These are phyloP conservation scores for Orbilia quercus DNA, from an alignment of 2,329 filamentous ascomycete genomes.

Conservation along the genomic window DNA sequence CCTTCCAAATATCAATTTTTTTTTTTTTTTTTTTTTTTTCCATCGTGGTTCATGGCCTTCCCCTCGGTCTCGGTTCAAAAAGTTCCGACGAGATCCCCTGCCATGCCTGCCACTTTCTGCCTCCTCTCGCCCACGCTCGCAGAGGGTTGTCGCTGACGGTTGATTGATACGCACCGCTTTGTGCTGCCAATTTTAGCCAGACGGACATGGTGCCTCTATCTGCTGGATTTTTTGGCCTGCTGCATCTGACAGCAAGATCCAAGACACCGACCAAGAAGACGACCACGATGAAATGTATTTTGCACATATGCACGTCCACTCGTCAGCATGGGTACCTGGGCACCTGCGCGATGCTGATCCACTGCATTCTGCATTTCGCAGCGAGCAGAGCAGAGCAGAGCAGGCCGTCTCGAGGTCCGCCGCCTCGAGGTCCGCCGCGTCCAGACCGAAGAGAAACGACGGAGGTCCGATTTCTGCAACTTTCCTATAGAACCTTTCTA, in stretches of 20 bases:
- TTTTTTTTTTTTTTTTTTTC: no score
- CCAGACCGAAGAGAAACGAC: neutral
- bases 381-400: no score
- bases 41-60: constrained; percentile 33
- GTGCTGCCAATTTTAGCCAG: constrained; percentile 49
- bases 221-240: constrained; percentile 7
- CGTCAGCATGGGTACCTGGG: constrained; percentile 23
- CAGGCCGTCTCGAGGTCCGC: constrained; percentile 14
- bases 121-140: neutral
- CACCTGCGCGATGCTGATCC: constrained; percentile 11
- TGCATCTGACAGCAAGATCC: constrained; percentile 6
- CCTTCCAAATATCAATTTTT: constrained; percentile 54
- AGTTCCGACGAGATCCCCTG: constrained; percentile 43
- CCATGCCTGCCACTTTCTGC: no score
- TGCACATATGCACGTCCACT: constrained; percentile 8
- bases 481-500: constrained; percentile 5
- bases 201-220: constrained; percentile 24
- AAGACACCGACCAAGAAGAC: neutral
- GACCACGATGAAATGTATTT: neutral
- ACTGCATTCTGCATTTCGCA: no score
- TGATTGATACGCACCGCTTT: constrained; percentile 27
- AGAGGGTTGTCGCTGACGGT: constrained; percentile 18
- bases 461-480: neutral
- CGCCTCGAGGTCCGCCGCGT: constrained; percentile 11
- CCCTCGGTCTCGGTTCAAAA: constrained; percentile 51